Conservation (phyloP, 2,329 filamentous ascomycete species). For the Metarhizium rileyi region DNA sequence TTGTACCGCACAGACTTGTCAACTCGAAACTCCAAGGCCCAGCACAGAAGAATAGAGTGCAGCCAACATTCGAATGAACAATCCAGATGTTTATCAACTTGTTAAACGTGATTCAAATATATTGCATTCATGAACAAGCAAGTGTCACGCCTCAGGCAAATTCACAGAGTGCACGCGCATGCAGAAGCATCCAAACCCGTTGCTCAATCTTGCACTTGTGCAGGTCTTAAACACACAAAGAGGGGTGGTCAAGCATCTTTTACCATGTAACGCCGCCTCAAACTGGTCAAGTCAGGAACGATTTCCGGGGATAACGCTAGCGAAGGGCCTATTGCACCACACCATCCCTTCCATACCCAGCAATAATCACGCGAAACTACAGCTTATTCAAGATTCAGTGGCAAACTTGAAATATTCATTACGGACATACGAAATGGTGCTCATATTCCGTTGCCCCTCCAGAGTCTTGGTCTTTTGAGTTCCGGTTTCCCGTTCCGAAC, state of each 20-base stretch:
- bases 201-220: slow-evolving; percentile 6
- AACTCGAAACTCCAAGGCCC: not conserved
- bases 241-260: not conserved
- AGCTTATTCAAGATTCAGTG: not conserved
- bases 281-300: not conserved
- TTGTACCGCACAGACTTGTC: not conserved
- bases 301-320: not conserved
- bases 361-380: not conserved
- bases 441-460: too few species aligned
- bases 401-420: not conserved
- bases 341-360: not conserved
- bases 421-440: not conserved
- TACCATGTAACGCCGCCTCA: not conserved
- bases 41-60: too few species aligned
- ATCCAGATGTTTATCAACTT: too few species aligned
- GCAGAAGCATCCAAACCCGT: not conserved
- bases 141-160: not conserved
- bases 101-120: not conserved
- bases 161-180: not conserved
- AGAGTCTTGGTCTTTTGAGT: not conserved
- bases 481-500: not conserved
- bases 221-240: slow-evolving; percentile 12
- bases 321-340: not conserved
- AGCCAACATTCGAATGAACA: too few species aligned
- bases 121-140: not conserved